phyloP scores from a whole-genome alignment of 2,329 filamentous ascomycete genomes.

The Hymenoscyphus albidus region DNA sequence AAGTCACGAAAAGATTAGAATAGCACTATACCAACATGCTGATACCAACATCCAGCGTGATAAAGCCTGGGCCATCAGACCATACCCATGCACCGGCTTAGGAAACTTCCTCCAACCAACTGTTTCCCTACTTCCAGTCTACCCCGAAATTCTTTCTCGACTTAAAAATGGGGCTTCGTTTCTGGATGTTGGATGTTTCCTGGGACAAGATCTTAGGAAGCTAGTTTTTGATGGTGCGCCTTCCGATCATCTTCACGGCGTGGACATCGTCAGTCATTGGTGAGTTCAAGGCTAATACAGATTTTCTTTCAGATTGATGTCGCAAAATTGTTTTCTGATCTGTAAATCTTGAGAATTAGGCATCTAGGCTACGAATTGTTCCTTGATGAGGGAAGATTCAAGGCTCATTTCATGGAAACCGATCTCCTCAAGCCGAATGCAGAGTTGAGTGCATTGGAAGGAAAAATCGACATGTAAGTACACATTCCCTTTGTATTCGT shows the following conservation, averaged over 20 bases:
- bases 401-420: conserved; percentile 32
- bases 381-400: conserved; percentile 32
- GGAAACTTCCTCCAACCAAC: conserved; percentile 11
- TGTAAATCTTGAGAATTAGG: conserved; percentile 30
- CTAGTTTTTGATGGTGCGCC: conserved; percentile 36
- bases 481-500: background rate
- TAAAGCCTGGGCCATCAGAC: conserved; percentile 7
- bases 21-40: background rate
- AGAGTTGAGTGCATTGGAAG: background rate
- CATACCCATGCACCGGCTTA: conserved; percentile 15
- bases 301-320: too few species aligned
- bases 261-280: conserved; percentile 21
- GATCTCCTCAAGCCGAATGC: conserved; percentile 26
- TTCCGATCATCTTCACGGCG: conserved; percentile 30
- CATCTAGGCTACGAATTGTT: conserved; percentile 38
- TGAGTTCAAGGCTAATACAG: too few species aligned
- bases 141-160: conserved; percentile 10
- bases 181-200: conserved; percentile 38
- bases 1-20: background rate
- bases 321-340: background rate
- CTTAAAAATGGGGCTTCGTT: conserved; percentile 18
- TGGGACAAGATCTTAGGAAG: conserved; percentile 38
- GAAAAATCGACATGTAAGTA: background rate
- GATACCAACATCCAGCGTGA: conserved; percentile 8
- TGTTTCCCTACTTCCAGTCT: conserved; percentile 7